These are phyloP conservation scores for Hypoxylon trugodes DNA, from an alignment of 495 filamentous ascomycete genomes.

Conservation along the genomic window DNA sequence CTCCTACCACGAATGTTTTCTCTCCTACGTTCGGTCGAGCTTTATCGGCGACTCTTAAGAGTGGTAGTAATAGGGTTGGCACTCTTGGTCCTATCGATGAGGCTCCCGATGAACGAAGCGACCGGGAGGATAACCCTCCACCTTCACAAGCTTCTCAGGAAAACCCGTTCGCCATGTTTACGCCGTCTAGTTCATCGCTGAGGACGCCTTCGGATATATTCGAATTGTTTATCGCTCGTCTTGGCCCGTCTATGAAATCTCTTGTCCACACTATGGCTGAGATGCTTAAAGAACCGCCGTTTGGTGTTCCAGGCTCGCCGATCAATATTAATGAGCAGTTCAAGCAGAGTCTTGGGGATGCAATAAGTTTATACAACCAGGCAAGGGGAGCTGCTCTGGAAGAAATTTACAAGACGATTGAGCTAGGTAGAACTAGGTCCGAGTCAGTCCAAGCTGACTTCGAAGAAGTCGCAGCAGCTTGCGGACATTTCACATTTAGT, in stretches of 20 bases:
- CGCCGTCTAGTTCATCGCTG: slow-evolving; percentile 42
- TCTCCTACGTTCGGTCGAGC: slow-evolving; percentile 47
- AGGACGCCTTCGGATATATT: slow-evolving; percentile 81
- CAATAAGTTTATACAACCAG: slow-evolving; percentile 77
- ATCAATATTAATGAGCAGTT: slow-evolving; percentile 83
- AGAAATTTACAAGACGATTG: slow-evolving; percentile 78
- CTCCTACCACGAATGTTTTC: slow-evolving; percentile 44
- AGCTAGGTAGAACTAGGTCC: slow-evolving; percentile 68
- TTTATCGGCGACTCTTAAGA: slow-evolving; percentile 44
- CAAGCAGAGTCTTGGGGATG: slow-evolving; percentile 76
- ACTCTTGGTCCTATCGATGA: slow-evolving; percentile 72
- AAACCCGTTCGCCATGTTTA: slow-evolving; percentile 20
- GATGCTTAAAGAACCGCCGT: slow-evolving; percentile 88
- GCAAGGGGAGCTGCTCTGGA: slow-evolving; percentile 78
- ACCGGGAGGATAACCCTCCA: slow-evolving; percentile 49
- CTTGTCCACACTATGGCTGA: slow-evolving; percentile 88
- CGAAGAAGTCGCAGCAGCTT: slow-evolving; percentile 94
- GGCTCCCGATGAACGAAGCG: slow-evolving; percentile 66
- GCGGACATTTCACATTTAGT: slow-evolving; percentile 92
- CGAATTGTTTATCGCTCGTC: slow-evolving; percentile 80
- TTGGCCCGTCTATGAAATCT: slow-evolving; percentile 96
- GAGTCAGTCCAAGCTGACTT: slow-evolving; percentile 87
- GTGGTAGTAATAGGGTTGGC: slow-evolving; percentile 37
- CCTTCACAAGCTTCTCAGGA: slow-evolving; percentile 12
- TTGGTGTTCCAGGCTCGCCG: slow-evolving; percentile 68